Evolutionary conservation across 805 yeast species (phyloP).

Genomic region (Myxozyma sirexii): DNA sequence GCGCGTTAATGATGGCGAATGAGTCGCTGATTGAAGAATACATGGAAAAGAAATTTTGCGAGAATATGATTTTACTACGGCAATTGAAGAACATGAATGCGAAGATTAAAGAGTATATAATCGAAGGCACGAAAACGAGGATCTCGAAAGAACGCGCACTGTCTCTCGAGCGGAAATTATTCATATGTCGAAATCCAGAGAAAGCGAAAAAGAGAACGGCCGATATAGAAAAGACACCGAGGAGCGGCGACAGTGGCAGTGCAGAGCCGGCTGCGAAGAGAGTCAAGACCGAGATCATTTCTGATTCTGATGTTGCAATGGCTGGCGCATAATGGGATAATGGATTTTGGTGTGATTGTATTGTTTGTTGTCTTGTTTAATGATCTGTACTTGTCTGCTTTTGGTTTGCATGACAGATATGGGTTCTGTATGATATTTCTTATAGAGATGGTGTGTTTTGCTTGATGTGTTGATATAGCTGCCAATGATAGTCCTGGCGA

Average conservation of each 20-base stretch:
- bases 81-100: conserved; percentile 16
- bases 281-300: conserved; percentile 1
- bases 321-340: background rate
- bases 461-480: too few species aligned
- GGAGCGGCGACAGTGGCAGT: background rate
- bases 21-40: conserved; percentile 66
- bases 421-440: background rate
- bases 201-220: conserved; percentile 31
- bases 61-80: conserved; percentile 33
- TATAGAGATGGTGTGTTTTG: too few species aligned
- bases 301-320: conserved; percentile 1
- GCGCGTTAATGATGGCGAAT: conserved; percentile 73
- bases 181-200: conserved; percentile 40
- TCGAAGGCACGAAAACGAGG: conserved; percentile 34
- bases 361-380: background rate
- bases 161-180: conserved; percentile 43
- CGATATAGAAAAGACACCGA: background rate
- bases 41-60: conserved; percentile 62
- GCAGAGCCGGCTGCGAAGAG: conserved; percentile 12
- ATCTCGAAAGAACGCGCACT: conserved; percentile 42
- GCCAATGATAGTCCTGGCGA: too few species aligned
- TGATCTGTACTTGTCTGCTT: background rate
- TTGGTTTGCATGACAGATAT: background rate
- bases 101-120: conserved; percentile 11
- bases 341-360: background rate